phyloP scores from a whole-genome alignment of 768 basidiomycete genomes.

The Leccinum broughii region DNA sequence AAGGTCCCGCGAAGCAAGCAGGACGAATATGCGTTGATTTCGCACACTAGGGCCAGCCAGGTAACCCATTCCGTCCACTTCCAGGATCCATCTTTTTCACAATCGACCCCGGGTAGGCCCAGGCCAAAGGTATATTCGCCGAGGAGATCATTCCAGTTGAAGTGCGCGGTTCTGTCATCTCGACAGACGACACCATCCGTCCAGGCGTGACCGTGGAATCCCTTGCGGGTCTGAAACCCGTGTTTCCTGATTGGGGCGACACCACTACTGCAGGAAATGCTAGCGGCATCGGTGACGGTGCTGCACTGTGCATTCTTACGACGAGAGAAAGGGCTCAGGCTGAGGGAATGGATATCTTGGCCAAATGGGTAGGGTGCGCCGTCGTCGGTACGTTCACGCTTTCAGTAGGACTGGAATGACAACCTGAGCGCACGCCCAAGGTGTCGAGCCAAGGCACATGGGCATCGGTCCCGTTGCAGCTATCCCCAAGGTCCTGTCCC shows the following conservation, averaged over 20 bases:
- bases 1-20: slow-evolving; percentile 79
- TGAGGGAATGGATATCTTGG: slow-evolving; percentile 77
- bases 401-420: background rate
- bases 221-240: slow-evolving; percentile 79
- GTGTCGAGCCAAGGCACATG: slow-evolving; percentile 78
- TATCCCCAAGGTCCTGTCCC: slow-evolving; percentile 65
- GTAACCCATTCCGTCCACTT: slow-evolving; percentile 33
- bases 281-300: slow-evolving; percentile 91
- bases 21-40: slow-evolving; percentile 87
- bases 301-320: slow-evolving; percentile 79
- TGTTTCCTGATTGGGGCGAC: slow-evolving; percentile 79
- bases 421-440: slow-evolving; percentile 34
- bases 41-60: slow-evolving; percentile 69
- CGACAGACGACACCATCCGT: slow-evolving; percentile 86
- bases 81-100: background rate
- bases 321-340: slow-evolving; percentile 75
- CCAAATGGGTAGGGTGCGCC: slow-evolving; percentile 76
- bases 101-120: slow-evolving; percentile 46
- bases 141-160: slow-evolving; percentile 90
- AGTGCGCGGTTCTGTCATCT: slow-evolving; percentile 63
- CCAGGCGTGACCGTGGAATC: slow-evolving; percentile 78
- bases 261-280: slow-evolving; percentile 84
- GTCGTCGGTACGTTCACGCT: slow-evolving; percentile 61
- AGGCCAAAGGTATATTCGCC: slow-evolving; percentile 69
- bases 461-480: slow-evolving; percentile 74